Evolutionary conservation across 106 monocot genomes (phyloP), one percentile per base, ranked within the genome.

Genomic region (Vanilla planifolia): DNA sequence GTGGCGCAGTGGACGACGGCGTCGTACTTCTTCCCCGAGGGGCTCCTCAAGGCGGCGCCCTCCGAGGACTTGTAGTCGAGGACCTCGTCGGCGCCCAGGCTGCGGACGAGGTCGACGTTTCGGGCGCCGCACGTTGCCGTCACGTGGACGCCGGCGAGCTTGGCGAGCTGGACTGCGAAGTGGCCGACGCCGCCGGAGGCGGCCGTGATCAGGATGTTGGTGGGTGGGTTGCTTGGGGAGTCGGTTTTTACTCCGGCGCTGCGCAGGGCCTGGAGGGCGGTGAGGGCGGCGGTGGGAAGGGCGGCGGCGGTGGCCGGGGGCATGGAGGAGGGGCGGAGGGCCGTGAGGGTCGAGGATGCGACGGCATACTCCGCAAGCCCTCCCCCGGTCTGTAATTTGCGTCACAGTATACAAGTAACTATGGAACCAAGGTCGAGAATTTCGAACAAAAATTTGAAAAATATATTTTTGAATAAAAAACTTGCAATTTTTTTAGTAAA

Each of bases 151-250:
- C 60, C 60, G 2, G 55, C 68, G 7, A 76, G 60, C 41, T 76
- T 76, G 2, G 80, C 75, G 11, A 81, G 75, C 59, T 81, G 80
- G 7, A 72, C 66, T 1, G 80, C 75, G 10, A 63, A 76, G 9
- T 45, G 72, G 4, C 81, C 81, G 0, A 77, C 73, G 4, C 81
- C 81, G 1, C 81, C 81, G 2, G 81, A 81, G 65, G 81, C 69
- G 8, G 81, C 81, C 2, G 81, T 77, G 51, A 77, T 76, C 10
- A 81, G 72, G 51, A 81, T 47, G n/a, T 69, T 81, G n/a, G n/a
- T n/a, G 15, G 24, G 0, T 0, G 44, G 48, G 1, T 51, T 15
- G 1, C 55, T 15, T 2, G 56, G 50, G 62, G 62, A 47, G 7
- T 62, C 66, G 16, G 36, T 39, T 11, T 50, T 67, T 57, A 43